These are phyloP conservation scores for Monosporascus sp. DNA, from an alignment of 2,329 filamentous ascomycete species.

Conservation along the genomic window DNA sequence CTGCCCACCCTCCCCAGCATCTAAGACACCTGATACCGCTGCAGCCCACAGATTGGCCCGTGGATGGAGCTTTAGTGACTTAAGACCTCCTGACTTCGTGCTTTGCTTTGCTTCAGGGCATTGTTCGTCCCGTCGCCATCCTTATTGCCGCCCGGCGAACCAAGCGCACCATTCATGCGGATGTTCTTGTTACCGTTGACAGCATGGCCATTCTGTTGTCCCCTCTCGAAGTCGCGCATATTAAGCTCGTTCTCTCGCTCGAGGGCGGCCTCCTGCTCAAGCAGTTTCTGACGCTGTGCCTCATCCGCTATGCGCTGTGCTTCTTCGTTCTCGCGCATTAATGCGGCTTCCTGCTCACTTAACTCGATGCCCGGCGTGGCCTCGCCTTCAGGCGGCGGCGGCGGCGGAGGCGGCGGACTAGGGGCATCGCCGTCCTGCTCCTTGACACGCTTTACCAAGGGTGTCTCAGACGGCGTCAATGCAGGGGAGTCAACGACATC, in stretches of 20 bases:
- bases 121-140: conserved; percentile 1
- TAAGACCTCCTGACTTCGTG: conserved; percentile 21
- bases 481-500: conserved; percentile 36
- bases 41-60: not conserved
- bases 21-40: not conserved
- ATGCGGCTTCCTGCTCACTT: conserved; percentile 45
- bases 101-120: conserved; percentile 9
- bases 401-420: conserved; percentile 37
- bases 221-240: conserved; percentile 30
- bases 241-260: conserved; percentile 34
- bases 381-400: conserved; percentile 41
- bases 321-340: conserved; percentile 51
- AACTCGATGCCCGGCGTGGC: conserved; percentile 31
- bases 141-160: conserved; percentile 1
- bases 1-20: not conserved
- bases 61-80: conserved; percentile 16
- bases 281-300: conserved; percentile 29
- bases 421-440: conserved; percentile 39
- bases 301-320: conserved; percentile 48
- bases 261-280: conserved; percentile 31
- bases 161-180: conserved; percentile 1
- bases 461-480: conserved; percentile 50
- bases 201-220: conserved; percentile 24
- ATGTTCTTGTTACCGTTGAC: conserved; percentile 11
- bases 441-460: conserved; percentile 48